A percentile compares a stretch with the other conserved stretches of the same genome.
These are phyloP conservation scores for Talaromyces piceae DNA, from an alignment of 2,329 filamentous ascomycete species.

Conservation along the genomic window DNA sequence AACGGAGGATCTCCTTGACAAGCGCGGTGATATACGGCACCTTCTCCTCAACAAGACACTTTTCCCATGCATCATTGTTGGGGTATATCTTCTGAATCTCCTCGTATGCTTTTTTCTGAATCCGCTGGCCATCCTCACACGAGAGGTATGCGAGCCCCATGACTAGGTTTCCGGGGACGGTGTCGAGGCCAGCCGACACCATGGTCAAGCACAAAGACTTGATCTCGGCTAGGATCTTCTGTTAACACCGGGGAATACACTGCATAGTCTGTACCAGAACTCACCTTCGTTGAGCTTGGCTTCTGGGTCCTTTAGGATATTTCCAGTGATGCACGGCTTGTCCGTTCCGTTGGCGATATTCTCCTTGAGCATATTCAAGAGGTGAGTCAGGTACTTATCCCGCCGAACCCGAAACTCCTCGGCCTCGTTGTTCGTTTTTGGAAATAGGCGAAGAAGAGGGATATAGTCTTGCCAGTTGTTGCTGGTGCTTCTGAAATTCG, in stretches of 20 bases:
- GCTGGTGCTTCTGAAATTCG: constrained; percentile 68
- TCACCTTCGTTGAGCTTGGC: constrained; percentile 60
- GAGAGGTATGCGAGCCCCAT: constrained; percentile 72
- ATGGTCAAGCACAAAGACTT: constrained; percentile 77
- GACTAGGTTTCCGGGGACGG: constrained; percentile 69
- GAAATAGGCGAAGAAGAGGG: constrained; percentile 61
- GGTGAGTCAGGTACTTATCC: constrained; percentile 56
- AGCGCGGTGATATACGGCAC: constrained; percentile 69
- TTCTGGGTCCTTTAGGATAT: constrained; percentile 63
- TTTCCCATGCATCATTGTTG: constrained; percentile 67
- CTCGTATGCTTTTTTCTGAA: constrained; percentile 61
- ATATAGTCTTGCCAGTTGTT: constrained; percentile 84
- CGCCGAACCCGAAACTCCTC: constrained; percentile 59
- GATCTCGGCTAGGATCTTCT: constrained; percentile 52
- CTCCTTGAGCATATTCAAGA: constrained; percentile 55
- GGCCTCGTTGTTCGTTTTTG: constrained; percentile 55
- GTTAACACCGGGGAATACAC: too few relatives aligned
- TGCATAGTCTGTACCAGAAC: too few relatives aligned
- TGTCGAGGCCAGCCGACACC: constrained; percentile 74
- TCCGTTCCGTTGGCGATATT: constrained; percentile 56
- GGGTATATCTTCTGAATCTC: constrained; percentile 68
- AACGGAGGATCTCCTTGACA: constrained; percentile 70
- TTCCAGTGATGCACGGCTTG: constrained; percentile 61
- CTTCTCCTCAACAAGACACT: constrained; percentile 65
- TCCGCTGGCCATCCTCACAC: constrained; percentile 58